Evolutionary conservation across 805 yeast species (phyloP), one percentile per base, ranked within the genome.

Genomic region (Hanseniaspora guilliermondii): DNA sequence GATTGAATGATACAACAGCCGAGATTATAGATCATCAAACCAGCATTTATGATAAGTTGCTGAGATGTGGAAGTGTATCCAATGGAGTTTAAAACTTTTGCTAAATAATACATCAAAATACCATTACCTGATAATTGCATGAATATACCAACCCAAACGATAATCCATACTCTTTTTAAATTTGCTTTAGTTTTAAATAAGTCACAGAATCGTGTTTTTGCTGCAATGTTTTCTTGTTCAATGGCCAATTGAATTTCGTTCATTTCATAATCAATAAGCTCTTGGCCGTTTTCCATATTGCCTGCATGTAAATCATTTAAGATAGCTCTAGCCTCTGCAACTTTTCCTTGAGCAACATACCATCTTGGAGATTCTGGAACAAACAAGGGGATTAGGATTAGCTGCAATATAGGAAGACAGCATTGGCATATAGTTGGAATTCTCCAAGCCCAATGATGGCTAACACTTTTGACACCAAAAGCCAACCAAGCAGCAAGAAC

Each of bases 281-380:
- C 60, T 25, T 66, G 68, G 54, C 70, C 66, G 55, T 71, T 72
- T 53, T 68, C 49, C 11, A 42, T 32, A 53, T 70, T 65, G 54
- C 73, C 73, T 55, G 69, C 73, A 62, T 75, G 74, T 59, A 63
- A 62, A 52, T 68, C 70, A 30, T 63, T 55, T 60, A 78, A 68
- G 41, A 76, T 61, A 1, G 55, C 58, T 56, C 69, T 65, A 14
- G 80, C 81, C 56, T 75, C 65, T 6, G 70, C 75, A 40, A 64
- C 56, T 53, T 70, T 65, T 16, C 73, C 76, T 57, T 68, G 70
- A 30, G 70, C 64, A 53, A 75, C 61, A 48, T 70, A 67, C 59
- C 54, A 76, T 60, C 79, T 66, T 56, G 79, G 79, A 16, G 75
- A 70, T 59, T 76, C 79, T n/a, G 81, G 80, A 52, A 73, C 67